These are phyloP conservation scores for Lasiodiplodia gonubiensis DNA, from an alignment of 2,329 filamentous ascomycete genomes.

Conservation along the genomic window DNA sequence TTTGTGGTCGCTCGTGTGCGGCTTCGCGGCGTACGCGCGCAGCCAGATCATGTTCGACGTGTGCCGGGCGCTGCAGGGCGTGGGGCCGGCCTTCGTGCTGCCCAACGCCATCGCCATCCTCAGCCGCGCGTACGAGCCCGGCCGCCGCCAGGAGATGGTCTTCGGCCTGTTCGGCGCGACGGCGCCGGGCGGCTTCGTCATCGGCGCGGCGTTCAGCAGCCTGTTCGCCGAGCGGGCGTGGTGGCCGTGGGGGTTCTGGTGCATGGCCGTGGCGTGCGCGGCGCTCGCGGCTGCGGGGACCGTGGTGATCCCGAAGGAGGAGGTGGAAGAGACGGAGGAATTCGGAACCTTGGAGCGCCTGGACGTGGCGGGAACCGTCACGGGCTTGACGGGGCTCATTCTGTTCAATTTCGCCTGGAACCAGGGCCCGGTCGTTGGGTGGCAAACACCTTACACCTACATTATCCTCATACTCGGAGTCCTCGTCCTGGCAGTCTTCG, in stretches of 20 bases:
- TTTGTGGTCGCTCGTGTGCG: slow-evolving; percentile 54
- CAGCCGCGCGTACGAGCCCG: slow-evolving; percentile 62
- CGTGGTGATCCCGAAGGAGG: slow-evolving; percentile 47
- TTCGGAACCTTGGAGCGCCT: slow-evolving; percentile 49
- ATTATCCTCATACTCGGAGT: slow-evolving; percentile 63
- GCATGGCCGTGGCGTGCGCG: slow-evolving; percentile 35
- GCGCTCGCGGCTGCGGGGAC: slow-evolving; percentile 35
- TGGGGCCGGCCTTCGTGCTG: slow-evolving; percentile 67
- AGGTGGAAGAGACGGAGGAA: slow-evolving; percentile 2
- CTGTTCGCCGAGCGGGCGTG: slow-evolving; percentile 52
- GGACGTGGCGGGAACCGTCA: slow-evolving; percentile 44
- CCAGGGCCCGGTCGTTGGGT: slow-evolving; percentile 65
- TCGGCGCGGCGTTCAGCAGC: slow-evolving; percentile 50
- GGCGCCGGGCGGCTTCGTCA: slow-evolving; percentile 52
- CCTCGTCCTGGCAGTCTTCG: slow-evolving; percentile 61
- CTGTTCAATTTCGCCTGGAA: slow-evolving; percentile 74
- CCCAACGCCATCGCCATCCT: slow-evolving; percentile 70
- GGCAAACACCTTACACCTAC: slow-evolving; percentile 62
- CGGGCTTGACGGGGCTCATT: slow-evolving; percentile 62
- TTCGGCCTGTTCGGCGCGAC: slow-evolving; percentile 60
- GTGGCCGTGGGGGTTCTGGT: slow-evolving; percentile 61
- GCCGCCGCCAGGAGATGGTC: slow-evolving; percentile 64
- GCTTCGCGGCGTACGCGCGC: slow-evolving; percentile 49
- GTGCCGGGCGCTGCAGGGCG: slow-evolving; percentile 48
- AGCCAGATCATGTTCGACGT: slow-evolving; percentile 46